Evolutionary conservation across 768 basidiomycete genomes (phyloP).

Genomic region (Suillus subluteus): DNA sequence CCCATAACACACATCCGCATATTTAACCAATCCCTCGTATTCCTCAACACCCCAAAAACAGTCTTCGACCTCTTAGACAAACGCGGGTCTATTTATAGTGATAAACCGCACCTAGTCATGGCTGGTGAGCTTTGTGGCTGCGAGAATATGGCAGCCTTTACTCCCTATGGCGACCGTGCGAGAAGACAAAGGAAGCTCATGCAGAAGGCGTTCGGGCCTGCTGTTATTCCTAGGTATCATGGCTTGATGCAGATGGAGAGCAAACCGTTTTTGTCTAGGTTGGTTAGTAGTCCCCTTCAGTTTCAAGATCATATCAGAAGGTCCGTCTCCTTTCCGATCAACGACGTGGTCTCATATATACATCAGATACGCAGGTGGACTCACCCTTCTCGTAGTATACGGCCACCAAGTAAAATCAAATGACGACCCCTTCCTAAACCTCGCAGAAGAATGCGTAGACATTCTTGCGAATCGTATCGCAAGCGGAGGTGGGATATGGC

Average conservation of each 20-base stretch:
- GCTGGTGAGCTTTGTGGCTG: constrained; percentile 70
- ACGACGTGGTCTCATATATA: constrained; percentile 18
- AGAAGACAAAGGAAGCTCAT: constrained; percentile 70
- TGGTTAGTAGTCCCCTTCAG: constrained; percentile 47
- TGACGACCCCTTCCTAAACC: constrained; percentile 44
- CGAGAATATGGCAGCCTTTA: constrained; percentile 74
- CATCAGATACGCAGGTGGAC: constrained; percentile 54
- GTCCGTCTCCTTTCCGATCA: constrained; percentile 17
- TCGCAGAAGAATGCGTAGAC: constrained; percentile 46
- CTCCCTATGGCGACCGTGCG: constrained; percentile 62
- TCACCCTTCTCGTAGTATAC: constrained; percentile 63
- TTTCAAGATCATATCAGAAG: constrained; percentile 40
- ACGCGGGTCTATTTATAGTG: constrained; percentile 72
- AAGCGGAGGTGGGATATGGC: constrained; percentile 46
- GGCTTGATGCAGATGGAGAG: constrained; percentile 62
- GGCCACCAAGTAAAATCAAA: constrained; percentile 52
- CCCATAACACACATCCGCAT: constrained; percentile 67
- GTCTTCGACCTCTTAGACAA: constrained; percentile 70
- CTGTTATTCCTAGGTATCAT: constrained; percentile 57
- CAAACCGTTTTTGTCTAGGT: constrained; percentile 55
- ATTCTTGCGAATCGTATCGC: constrained; percentile 48
- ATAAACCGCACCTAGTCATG: constrained; percentile 74
- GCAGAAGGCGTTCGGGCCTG: constrained; percentile 61
- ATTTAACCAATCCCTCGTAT: constrained; percentile 67
- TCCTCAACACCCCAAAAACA: constrained; percentile 64